Evolutionary conservation across 129 eudicot genomes (phyloP).

Genomic region (Saposhnikovia divaricata): DNA sequence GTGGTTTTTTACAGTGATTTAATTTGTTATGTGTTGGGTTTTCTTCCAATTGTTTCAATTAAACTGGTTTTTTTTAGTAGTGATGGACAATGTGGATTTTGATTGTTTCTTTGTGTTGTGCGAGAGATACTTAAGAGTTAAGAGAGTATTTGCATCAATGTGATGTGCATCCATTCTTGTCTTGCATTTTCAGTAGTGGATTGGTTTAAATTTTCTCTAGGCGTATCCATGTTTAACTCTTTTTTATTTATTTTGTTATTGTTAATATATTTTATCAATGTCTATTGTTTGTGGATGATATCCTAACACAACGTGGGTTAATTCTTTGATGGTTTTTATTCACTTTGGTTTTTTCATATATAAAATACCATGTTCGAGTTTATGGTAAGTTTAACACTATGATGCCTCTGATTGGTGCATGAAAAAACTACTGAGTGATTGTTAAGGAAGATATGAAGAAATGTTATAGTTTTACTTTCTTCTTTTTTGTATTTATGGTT

Average conservation of each 20-base stretch:
- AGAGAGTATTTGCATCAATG: background rate
- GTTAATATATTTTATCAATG: too few species aligned
- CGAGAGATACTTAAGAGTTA: background rate
- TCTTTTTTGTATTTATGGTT: background rate
- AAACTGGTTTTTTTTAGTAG: background rate
- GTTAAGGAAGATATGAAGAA: background rate
- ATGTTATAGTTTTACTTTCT: background rate
- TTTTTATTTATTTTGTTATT: too few species aligned
- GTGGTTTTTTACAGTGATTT: conserved; percentile 7
- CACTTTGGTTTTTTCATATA: background rate
- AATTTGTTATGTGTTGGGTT: too few species aligned
- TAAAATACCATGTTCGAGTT: background rate
- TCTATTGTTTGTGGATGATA: background rate
- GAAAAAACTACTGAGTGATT: background rate
- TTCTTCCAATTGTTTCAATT: too few species aligned
- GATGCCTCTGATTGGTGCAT: background rate
- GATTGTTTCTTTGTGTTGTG: background rate
- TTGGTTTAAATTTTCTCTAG: too few species aligned
- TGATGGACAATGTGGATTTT: background rate
- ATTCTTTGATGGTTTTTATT: background rate
- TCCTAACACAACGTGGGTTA: background rate
- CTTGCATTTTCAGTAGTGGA: too few species aligned
- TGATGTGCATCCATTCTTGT: background rate
- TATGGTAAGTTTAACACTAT: background rate
- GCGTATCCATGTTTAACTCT: background rate